These are phyloP conservation scores for Lipomyces orientalis DNA, from an alignment of 805 yeast species.

Conservation along the genomic window DNA sequence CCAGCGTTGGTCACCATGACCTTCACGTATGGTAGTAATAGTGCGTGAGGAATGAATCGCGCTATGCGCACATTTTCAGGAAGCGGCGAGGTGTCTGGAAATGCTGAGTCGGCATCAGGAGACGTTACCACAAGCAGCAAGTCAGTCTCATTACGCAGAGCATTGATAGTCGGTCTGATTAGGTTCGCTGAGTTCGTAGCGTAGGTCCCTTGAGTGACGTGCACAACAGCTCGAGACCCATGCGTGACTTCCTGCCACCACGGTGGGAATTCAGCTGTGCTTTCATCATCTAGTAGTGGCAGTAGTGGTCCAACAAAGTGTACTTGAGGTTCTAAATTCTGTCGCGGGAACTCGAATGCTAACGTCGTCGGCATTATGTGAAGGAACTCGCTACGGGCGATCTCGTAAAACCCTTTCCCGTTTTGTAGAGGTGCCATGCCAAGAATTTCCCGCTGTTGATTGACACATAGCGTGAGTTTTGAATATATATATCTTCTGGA, in stretches of 20 bases:
- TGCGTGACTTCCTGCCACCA: constrained; percentile 1
- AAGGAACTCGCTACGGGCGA: neutral
- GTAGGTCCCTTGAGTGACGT: neutral
- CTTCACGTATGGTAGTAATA: neutral
- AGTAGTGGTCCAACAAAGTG: neutral
- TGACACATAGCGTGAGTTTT: neutral
- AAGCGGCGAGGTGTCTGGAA: neutral
- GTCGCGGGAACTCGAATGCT: neutral
- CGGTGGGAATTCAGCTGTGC: neutral
- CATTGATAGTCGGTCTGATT: neutral
- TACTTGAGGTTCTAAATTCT: neutral
- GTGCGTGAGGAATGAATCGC: neutral
- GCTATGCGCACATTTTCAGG: neutral
- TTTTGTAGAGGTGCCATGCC: neutral
- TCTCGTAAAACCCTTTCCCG: neutral
- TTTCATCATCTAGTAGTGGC: neutral
- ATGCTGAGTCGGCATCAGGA: neutral
- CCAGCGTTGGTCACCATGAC: neutral
- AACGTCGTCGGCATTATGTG: neutral
- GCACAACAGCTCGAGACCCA: neutral
- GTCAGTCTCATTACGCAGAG: neutral
- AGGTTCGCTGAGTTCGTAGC: neutral
- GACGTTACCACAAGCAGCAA: neutral
- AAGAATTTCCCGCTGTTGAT: neutral
- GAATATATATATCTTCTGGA: neutral